Percentiles rank a stretch among this genome's conserved stretches.
phyloP scores from a whole-genome alignment of 2,329 filamentous ascomycete species.

The Sporothrix humicola region DNA sequence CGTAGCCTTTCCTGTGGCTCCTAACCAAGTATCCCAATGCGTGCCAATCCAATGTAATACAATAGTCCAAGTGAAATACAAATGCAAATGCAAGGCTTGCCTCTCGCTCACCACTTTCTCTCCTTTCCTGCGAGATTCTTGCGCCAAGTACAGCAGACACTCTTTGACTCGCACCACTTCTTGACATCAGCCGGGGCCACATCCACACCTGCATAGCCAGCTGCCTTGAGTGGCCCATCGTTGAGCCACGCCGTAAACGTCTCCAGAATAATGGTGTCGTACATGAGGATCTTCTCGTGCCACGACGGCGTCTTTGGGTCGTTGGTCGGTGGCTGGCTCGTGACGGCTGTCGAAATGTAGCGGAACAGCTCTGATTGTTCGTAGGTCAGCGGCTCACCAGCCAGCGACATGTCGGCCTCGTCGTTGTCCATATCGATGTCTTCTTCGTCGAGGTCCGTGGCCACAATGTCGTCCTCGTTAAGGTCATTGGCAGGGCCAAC shows the following conservation, averaged over 20 bases:
- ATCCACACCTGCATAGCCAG: conserved; percentile 69
- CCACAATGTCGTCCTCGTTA: conserved; percentile 49
- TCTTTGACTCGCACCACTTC: conserved; percentile 87
- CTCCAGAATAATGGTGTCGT: conserved; percentile 87
- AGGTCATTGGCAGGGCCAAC: conserved; percentile 41
- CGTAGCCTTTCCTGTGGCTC: background rate
- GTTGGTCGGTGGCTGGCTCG: conserved; percentile 54
- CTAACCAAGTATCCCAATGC: background rate
- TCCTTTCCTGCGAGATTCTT: conserved; percentile 59
- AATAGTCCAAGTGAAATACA: background rate
- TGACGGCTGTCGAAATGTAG: conserved; percentile 62
- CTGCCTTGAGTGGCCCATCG: conserved; percentile 65
- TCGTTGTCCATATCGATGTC: conserved; percentile 50
- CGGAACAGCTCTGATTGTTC: conserved; percentile 55
- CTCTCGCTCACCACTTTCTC: conserved; percentile 53
- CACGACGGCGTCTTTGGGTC: conserved; percentile 67
- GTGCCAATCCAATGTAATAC: background rate
- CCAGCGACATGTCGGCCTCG: conserved; percentile 49
- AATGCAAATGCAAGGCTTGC: background rate
- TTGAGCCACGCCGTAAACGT: conserved; percentile 87
- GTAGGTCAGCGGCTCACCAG: conserved; percentile 44
- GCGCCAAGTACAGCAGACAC: conserved; percentile 81
- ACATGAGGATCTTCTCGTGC: conserved; percentile 92
- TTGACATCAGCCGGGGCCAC: conserved; percentile 71
- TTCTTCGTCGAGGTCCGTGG: conserved; percentile 46